Conservation (phyloP, 305 asterid species). For the Fraxinus sp. region DNA sequence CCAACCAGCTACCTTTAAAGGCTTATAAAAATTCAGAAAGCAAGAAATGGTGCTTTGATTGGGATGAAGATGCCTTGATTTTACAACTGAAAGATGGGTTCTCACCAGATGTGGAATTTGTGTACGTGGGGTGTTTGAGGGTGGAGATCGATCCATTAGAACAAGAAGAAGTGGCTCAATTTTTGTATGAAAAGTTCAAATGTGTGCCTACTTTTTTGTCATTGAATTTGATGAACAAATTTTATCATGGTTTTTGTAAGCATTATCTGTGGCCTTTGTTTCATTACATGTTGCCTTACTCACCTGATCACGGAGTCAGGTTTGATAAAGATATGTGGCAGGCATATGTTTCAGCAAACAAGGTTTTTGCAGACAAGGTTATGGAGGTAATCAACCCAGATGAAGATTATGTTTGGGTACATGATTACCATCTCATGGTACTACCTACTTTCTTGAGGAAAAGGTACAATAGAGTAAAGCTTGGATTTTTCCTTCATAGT, state of each 20-base stretch:
- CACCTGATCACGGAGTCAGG: constrained; percentile 53
- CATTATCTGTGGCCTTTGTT: constrained; percentile 76
- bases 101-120: constrained; percentile 45
- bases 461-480: constrained; percentile 45
- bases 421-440: constrained; percentile 72
- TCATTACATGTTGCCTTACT: constrained; percentile 67
- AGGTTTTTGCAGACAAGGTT: constrained; percentile 64
- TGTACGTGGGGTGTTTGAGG: constrained; percentile 55
- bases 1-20: constrained; percentile 63
- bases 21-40: constrained; percentile 27
- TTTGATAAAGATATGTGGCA: constrained; percentile 59
- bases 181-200: constrained; percentile 49
- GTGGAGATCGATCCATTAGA: constrained; percentile 48
- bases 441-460: constrained; percentile 71
- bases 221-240: constrained; percentile 46
- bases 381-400: constrained; percentile 70
- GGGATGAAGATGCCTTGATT: constrained; percentile 57
- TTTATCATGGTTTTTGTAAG: constrained; percentile 79
- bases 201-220: constrained; percentile 69
- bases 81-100: constrained; percentile 61
- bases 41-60: constrained; percentile 58
- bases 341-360: constrained; percentile 65
- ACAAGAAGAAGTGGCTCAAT: constrained; percentile 68
- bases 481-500: constrained; percentile 66
- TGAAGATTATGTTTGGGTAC: constrained; percentile 76